phyloP scores from a whole-genome alignment of 345 rosid genomes.

The Litchi chinensis region DNA sequence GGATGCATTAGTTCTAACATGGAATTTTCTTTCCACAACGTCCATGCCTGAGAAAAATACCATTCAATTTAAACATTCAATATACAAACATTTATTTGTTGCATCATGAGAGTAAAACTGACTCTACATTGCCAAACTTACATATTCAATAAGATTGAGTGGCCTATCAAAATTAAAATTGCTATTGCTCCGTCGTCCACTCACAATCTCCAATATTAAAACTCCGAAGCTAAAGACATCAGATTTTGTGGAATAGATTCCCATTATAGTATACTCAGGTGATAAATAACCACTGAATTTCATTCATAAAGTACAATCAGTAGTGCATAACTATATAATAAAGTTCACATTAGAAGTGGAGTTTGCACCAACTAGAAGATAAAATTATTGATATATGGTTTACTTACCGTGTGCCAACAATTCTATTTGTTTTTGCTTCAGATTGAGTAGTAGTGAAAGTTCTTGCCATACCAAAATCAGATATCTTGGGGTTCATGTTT shows the following conservation, averaged over 20 bases:
- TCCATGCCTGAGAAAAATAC: conserved; percentile 24
- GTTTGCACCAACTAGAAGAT: background rate
- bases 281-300: conserved; percentile 22
- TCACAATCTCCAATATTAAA: conserved; percentile 13
- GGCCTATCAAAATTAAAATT: background rate
- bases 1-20: conserved; percentile 13
- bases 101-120: background rate
- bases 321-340: background rate
- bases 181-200: conserved; percentile 19
- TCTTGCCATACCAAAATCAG: conserved; percentile 31
- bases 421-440: background rate
- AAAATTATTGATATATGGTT: background rate
- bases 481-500: conserved; percentile 24
- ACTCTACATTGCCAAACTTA: background rate
- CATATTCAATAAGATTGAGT: conserved; percentile 22
- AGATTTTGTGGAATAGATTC: conserved; percentile 26
- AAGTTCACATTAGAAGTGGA: no score
- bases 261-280: conserved; percentile 21
- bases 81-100: background rate
- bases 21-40: conserved; percentile 15
- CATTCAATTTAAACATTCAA: background rate
- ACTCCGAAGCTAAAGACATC: conserved; percentile 35
- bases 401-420: conserved; percentile 17
- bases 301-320: background rate
- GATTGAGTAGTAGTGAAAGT: conserved; percentile 1